These are phyloP conservation scores for Schrenkiella parvula DNA, from an alignment of 345 rosid genomes.

Conservation along the genomic window DNA sequence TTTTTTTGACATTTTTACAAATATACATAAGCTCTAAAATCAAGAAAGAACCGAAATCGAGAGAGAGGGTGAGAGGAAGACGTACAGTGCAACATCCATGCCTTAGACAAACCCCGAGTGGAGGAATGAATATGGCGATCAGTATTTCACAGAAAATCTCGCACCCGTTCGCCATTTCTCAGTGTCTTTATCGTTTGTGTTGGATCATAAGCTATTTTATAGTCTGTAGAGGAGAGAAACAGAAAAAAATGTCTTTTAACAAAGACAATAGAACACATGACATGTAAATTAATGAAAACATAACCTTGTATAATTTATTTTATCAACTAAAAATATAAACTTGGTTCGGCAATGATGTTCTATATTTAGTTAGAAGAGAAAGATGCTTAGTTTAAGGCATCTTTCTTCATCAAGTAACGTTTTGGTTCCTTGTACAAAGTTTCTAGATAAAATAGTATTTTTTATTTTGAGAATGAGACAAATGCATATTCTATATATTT, in stretches of 20 bases:
- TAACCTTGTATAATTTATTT: not conserved
- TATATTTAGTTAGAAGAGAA: not conserved
- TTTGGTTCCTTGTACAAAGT: not conserved
- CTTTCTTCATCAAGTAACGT: not conserved
- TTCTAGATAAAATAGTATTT: not conserved
- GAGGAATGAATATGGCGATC: slow-evolving; percentile 77
- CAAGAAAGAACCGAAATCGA: not conserved
- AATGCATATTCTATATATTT: not conserved
- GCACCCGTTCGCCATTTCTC: slow-evolving; percentile 61
- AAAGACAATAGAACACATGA: not conserved
- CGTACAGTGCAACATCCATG: slow-evolving; percentile 87
- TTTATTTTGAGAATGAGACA: not conserved
- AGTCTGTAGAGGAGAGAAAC: not conserved
- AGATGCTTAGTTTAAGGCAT: not conserved
- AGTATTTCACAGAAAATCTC: slow-evolving; percentile 77
- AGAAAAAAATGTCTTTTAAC: not conserved
- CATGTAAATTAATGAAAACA: not conserved
- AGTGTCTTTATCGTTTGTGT: not conserved
- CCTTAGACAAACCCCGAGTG: slow-evolving; percentile 82
- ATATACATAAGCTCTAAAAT: not conserved
- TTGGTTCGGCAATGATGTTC: not conserved
- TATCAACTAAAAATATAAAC: not conserved
- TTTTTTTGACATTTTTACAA: not conserved
- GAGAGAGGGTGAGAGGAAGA: not conserved
- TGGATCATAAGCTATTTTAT: not conserved